Base-by-base conservation (phyloP, 2,329 filamentous ascomycete species). In the Penicillium nordicum region DNA sequence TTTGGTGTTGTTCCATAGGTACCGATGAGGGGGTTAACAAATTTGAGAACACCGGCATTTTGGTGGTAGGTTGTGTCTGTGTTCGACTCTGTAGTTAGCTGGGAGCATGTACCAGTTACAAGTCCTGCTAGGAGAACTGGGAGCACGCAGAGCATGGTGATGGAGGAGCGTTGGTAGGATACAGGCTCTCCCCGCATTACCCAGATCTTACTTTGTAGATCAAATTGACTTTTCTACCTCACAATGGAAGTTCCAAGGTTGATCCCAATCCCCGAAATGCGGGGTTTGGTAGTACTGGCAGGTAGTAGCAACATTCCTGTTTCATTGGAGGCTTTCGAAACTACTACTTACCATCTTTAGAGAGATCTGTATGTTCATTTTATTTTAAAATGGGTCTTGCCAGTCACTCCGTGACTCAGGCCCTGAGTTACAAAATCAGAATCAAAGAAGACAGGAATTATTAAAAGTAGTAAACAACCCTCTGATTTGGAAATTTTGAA, bases 11-110 rank as follows among this genome's bases (percentile, higher is more conserved):
- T 50, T 5, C 64, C 64, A 14, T 63, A 61, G 0, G 63, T 66
- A 3, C 64, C 64, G 18, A 66, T 64, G 5, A 59, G 46, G 7
- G 63, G 64, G n/a, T 66, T 62, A 38, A 65, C 64, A 21, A 59
- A 50, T 18, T 60, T 14, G 16, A 64, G 59, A 3, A 64, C 59
- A 1, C 61, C 59, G 0, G 52, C 48, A 43, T 59, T 38, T 0
- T 47, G 18, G 34, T 64, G 59, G 21, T 62, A 64, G 14, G 21
- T 23, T n/a, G 12, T 14, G 3, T 25, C 6, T 8, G 5, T 18
- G 1, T 29, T 45, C 14, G 27, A 16, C n/a, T n/a, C 12, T 2
- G 27, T 49, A 16, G 60, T 50, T 25, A 50, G 55, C 10, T 40
- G 55, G 18, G 57, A 52, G 10, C 6, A 30, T 14, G 38, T 25